Base-by-base conservation (phyloP, 1,284 basidiomycete species). In the Malassezia japonica region DNA sequence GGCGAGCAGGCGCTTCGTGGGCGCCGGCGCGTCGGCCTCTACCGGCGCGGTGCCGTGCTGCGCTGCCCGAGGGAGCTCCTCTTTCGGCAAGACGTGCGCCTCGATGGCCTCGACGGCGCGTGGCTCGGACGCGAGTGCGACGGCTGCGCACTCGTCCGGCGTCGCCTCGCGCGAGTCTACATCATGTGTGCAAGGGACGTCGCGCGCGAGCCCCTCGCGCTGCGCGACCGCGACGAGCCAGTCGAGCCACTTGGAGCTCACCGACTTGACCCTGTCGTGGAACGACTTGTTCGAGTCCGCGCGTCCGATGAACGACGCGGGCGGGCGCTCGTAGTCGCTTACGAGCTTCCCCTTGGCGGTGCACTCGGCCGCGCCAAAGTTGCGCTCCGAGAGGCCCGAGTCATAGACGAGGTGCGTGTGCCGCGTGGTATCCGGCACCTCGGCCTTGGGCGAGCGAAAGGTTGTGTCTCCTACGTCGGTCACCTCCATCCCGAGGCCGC, bases 211-310 rank as follows among this genome's bases (percentile, higher is more conserved):
- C 13, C 6, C 36, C n/a, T 38, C 21, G 5, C 23, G 27, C 31
- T 28, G 16, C 4, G 40, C 40, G 13, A 29, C 16, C 10, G n/a
- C 42, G 6, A 44, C 31, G 28, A 46, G 41, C 49, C 46, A 50
- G 6, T 46, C n/a, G 13, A 54, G 4, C 51, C 51, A 54, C 32
- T 56, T 56, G 5, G 16, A 7, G n/a, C 50, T 40, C 6, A 27
- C 50, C 6, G 5, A 10, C 4, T 39, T 41, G 1, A 44, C 38
- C 21, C 37, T 31, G 8, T 36, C 10, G 10, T 41, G 24, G 13
- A 55, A 51, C n/a, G 23, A 18, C 3, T 34, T 13, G 3, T 40
- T 15, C 4, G 46, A 32, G n/a, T 54, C 51, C 2, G 50, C 50
- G 7, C 50, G 50, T 1, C 50, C 50, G 2, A 53, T 15, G n/a